phyloP scores from a whole-genome alignment of 2,329 filamentous ascomycete genomes.

The Cladosporium oxysporum region DNA sequence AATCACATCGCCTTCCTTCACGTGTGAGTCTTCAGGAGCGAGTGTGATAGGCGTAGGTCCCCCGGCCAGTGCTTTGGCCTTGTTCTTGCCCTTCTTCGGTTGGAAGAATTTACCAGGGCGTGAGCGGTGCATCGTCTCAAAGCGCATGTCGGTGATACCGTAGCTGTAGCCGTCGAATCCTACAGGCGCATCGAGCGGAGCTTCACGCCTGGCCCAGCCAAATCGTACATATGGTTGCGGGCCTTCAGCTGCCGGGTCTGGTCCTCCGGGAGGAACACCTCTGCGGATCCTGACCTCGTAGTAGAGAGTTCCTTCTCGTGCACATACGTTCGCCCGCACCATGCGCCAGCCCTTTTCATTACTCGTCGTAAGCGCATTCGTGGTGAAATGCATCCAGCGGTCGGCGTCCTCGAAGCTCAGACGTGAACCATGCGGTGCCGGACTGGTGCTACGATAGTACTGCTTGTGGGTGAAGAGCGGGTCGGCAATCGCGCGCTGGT shows the following conservation, averaged over 20 bases:
- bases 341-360: constrained; percentile 93
- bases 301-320: constrained; percentile 86
- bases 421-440: constrained; percentile 77
- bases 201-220: constrained; percentile 81
- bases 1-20: constrained; percentile 89
- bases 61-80: constrained; percentile 50
- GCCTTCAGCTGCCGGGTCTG: constrained; percentile 40
- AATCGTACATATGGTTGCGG: constrained; percentile 70
- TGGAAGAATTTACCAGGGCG: constrained; percentile 81
- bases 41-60: constrained; percentile 43
- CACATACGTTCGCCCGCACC: constrained; percentile 85
- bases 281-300: constrained; percentile 90
- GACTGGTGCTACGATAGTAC: constrained; percentile 87
- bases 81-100: constrained; percentile 41
- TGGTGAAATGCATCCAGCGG: constrained; percentile 75
- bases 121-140: constrained; percentile 91
- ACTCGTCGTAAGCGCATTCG: constrained; percentile 73
- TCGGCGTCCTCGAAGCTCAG: constrained; percentile 93
- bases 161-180: constrained; percentile 94
- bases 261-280: constrained; percentile 61
- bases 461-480: constrained; percentile 82
- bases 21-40: constrained; percentile 61
- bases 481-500: constrained; percentile 87
- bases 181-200: constrained; percentile 78
- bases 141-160: constrained; percentile 82